Evolutionary conservation across 768 basidiomycete species (phyloP), one percentile per base, ranked within the genome.

Genomic region (Termitomyces sp.): DNA sequence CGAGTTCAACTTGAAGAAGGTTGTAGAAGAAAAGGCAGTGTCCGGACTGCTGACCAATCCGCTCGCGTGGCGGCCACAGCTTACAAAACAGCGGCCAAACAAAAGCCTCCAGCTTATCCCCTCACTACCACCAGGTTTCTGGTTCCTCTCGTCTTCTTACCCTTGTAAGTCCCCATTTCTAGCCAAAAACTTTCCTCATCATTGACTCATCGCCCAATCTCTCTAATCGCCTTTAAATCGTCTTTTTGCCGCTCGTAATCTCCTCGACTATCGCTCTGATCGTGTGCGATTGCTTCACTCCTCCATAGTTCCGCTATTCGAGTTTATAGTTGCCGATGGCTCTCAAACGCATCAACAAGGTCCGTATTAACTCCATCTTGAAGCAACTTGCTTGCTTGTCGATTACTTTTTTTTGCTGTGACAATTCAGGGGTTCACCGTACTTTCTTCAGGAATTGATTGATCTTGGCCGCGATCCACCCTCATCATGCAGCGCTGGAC

Each of bases 401-500:
- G 36, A n/a, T 18, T 55, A 24, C 40, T 56, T 56, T 54, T n/a
- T 55, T 34, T 47, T 30, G n/a, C 42, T 39, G 53, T 48, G 56
- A 58, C 55, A 44, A 26, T 37, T 52, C 56, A 68, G 63, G 63
- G 64, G 62, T 65, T 68, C 57, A 67, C 64, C 36, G 18, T 37
- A 53, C 47, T 53, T 27, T 70, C 47, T 32, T 24, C 68, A 99
- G 97, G 97, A 99, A 87, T 86, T 98, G 83, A 83, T 92, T 74
- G 97, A 99, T 82, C 95, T 99, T 75, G 95, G 95, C 55, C 95
- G 95, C 71, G 97, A 99, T 82, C 97, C 97, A 74, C 97, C 97
- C 66, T 95, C 95, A 54, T 98, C 97, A 57, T 99, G 97, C 88
- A 95, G 93, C 68, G 97, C 97, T 67, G 97, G 97, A 53, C 97